Evolutionary conservation across 371 early-diverging fungal genomes (phyloP), one percentile per base, ranked within the genome.

Genomic region (Rhizopus sp.): DNA sequence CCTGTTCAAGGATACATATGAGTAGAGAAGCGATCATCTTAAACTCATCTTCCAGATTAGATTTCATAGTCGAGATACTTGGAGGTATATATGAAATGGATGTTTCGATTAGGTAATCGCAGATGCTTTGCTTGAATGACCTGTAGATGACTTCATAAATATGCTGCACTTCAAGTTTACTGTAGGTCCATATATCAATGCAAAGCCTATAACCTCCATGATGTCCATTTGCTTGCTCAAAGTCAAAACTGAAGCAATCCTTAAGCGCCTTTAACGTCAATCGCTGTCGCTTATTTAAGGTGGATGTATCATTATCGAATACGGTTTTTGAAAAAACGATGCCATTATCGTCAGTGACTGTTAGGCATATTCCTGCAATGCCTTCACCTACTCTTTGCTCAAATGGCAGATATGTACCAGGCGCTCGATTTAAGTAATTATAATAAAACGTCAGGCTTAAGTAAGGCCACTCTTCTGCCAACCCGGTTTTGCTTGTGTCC

Each of bases 101-200:
- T 4, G 63, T 68, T 70, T 91, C 92, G 17, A 89, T 71, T 9
- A 84, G 67, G 55, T 89, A 91, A 49, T 92, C 91, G 52, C 86
- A 87, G 2, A 87, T 58, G 38, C 80, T 84, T 57, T 88, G 88
- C 7, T 70, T 67, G 53, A 87, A 79, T 44, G 82, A 77, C 40
- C 64, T 68, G 32, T 66, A 66, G n/a, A 89, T 62, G 32, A 80
- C 61, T 0, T 79, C 75, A 13, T 83, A 60, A 1, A 91, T 64
- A 1, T 72, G 69, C 0, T 78, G 62, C 1, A 78, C 62, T 35
- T 87, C 84, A 33, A 89, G 64, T 12, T 70, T 69, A 1, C 91
- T 90, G 30, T 87, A 80, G 0, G 78, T 70, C 94, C 94, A 94
- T 0, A 92, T 71, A 45, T 89, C 87, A 35, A 89, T 72, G 37